Percentiles rank a stretch among this genome's conserved stretches.
Conservation (phyloP, 192 early-diverging fungal genomes). For the Kickxella alabastrina region DNA sequence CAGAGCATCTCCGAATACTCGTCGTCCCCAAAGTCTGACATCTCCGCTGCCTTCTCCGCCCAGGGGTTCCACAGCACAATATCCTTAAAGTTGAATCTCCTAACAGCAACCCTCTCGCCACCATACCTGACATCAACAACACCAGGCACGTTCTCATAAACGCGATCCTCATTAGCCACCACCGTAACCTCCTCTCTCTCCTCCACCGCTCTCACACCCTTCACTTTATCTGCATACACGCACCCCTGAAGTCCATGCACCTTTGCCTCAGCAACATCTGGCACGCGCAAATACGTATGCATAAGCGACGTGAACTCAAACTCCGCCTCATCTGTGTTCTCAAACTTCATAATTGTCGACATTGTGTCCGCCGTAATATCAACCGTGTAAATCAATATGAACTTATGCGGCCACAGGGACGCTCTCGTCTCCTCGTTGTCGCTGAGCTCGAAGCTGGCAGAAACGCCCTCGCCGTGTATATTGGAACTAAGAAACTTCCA, state of each 20-base stretch:
- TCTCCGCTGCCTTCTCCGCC: constrained; percentile 80
- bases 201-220: constrained; percentile 43
- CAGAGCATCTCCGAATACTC: constrained; percentile 89
- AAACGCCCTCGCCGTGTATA: constrained; percentile 32
- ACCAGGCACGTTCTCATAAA: constrained; percentile 68
- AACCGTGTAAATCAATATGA: constrained; percentile 77
- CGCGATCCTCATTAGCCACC: constrained; percentile 75
- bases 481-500: constrained; percentile 31
- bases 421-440: constrained; percentile 39
- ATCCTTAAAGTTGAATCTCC: constrained; percentile 50
- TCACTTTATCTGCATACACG: constrained; percentile 72
- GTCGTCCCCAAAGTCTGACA: constrained; percentile 87
- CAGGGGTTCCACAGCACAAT: constrained; percentile 95
- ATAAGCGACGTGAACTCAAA: constrained; percentile 88
- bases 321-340: constrained; percentile 66
- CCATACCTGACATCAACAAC: constrained; percentile 33
- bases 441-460: constrained; percentile 39
- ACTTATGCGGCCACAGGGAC: constrained; percentile 57
- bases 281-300: constrained; percentile 84
- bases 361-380: constrained; percentile 68
- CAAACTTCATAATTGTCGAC: constrained; percentile 65
- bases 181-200: constrained; percentile 57
- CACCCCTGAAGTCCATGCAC: constrained; percentile 66
- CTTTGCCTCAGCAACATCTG: constrained; percentile 58
- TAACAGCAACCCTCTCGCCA: constrained; percentile 15